Base-by-base conservation (phyloP, 352 stramenopile species). In the Blastocystis sp. region DNA sequence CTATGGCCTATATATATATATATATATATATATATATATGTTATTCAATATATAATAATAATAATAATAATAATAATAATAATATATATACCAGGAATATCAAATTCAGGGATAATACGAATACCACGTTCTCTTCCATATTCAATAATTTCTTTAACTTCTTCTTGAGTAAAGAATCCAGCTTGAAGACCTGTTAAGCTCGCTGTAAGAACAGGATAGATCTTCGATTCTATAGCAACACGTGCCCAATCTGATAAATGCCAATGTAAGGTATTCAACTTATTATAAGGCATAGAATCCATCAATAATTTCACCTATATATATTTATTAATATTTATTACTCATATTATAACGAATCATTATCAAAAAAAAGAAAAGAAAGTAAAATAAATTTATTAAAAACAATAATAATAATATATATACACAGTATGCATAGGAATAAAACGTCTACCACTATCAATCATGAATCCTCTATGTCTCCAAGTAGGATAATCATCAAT, bases 401-500 rank as follows among this genome's bases (percentile, higher is more conserved):
- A n/a, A n/a, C n/a, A n/a, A n/a, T n/a, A n/a, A n/a, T n/a, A n/a
- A n/a, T n/a, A n/a, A n/a, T n/a, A n/a, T n/a, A n/a, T n/a, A n/a
- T n/a, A n/a, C n/a, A n/a, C n/a, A n/a, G n/a, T 54, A 16, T 64
- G 9, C 0, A 80, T 30, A 9, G 75, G 73, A 9, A 79, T 58
- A 64, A 74, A 84, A 67, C 83, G 77, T 7, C 77, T 66, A 23
- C 66, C 59, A 0, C 71, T 73, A 68, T 84, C 77, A 43, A 84
- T 70, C 48, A 82, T 52, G 16, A 82, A 64, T n/a, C 74, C 77
- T 46, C 77, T 74, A 57, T 75, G 76, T 37, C 46, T 25, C 2
- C 25, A 16, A 9, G 27, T 10, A 57, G 3, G 34, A n/a, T n/a
- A n/a, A n/a, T n/a, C n/a, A n/a, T n/a, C n/a, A n/a, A n/a, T n/a